Conservation (phyloP, 768 basidiomycete genomes). For the Boletus bicolor region DNA sequence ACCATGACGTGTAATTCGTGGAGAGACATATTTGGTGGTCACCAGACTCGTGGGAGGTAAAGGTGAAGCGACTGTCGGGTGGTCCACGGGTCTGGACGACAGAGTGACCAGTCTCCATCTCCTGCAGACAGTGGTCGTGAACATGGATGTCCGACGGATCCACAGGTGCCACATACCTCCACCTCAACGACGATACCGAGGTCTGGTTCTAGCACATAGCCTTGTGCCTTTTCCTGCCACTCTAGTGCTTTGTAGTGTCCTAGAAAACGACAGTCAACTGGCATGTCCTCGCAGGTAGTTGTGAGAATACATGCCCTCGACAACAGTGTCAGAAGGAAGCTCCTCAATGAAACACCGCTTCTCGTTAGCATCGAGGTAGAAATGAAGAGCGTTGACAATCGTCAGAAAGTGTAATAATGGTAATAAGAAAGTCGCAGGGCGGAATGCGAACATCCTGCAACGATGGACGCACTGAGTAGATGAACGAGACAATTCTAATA, state of each 20-base stretch:
- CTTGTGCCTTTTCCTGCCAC: constrained; percentile 73
- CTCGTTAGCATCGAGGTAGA: constrained; percentile 94
- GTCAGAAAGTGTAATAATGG: constrained; percentile 42
- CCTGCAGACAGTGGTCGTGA: constrained; percentile 44
- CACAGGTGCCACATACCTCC: constrained; percentile 52
- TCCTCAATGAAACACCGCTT: constrained; percentile 96
- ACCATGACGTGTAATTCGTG: constrained; percentile 90
- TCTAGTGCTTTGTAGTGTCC: constrained; percentile 92
- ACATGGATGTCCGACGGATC: neutral
- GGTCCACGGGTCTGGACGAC: constrained; percentile 92
- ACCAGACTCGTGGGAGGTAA: constrained; percentile 94
- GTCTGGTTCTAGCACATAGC: constrained; percentile 66
- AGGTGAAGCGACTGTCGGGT: constrained; percentile 89
- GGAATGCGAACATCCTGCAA: constrained; percentile 26
- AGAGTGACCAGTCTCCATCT: constrained; percentile 74
- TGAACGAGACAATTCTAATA: neutral
- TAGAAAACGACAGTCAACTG: constrained; percentile 29
- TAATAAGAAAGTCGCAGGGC: constrained; percentile 28
- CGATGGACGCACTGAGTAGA: neutral
- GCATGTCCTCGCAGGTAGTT: neutral
- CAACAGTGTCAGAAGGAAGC: constrained; percentile 90
- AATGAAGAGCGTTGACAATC: constrained; percentile 77
- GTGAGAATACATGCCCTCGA: constrained; percentile 63
- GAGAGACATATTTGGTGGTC: constrained; percentile 98
- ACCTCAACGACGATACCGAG: constrained; percentile 91